Evolutionary conservation across 768 basidiomycete species (phyloP).

Genomic region (Galerina sulciceps): DNA sequence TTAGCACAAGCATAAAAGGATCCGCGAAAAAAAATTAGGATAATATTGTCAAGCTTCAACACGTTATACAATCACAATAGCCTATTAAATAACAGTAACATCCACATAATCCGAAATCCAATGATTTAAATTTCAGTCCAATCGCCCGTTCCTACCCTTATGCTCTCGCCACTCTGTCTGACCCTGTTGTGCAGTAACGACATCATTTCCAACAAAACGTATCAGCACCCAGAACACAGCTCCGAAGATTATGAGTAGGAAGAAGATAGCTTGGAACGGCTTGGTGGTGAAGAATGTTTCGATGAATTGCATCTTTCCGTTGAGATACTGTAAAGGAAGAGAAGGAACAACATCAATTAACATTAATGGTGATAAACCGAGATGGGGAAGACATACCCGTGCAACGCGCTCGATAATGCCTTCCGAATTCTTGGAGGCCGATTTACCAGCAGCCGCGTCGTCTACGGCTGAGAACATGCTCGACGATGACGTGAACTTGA

Average conservation of each 20-base stretch:
- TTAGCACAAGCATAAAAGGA: too few species aligned
- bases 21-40: too few species aligned
- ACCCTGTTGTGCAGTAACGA: slow-evolving; percentile 9
- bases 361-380: neutral
- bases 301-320: slow-evolving; percentile 39
- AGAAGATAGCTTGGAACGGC: slow-evolving; percentile 35
- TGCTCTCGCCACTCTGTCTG: slow-evolving; percentile 23
- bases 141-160: slow-evolving; percentile 31
- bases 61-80: too few species aligned
- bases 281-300: slow-evolving; percentile 41
- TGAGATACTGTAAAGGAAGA: slow-evolving; percentile 39
- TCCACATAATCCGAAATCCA: neutral
- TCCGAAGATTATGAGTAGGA: slow-evolving; percentile 31
- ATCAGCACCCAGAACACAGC: slow-evolving; percentile 32
- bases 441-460: slow-evolving; percentile 55
- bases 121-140: slow-evolving; percentile 31
- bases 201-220: slow-evolving; percentile 25
- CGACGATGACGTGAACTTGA: slow-evolving; percentile 55
- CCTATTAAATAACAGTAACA: neutral
- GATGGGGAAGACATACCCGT: slow-evolving; percentile 44
- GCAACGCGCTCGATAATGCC: slow-evolving; percentile 70
- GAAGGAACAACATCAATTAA: neutral
- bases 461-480: slow-evolving; percentile 75
- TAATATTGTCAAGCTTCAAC: too few species aligned
- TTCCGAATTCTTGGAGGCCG: slow-evolving; percentile 67